Percentiles rank a stretch among this genome's conserved stretches.
phyloP scores from a whole-genome alignment of 225 moss, liverwort and hornwort genomes.

The Pseudoscleropodium purum region DNA sequence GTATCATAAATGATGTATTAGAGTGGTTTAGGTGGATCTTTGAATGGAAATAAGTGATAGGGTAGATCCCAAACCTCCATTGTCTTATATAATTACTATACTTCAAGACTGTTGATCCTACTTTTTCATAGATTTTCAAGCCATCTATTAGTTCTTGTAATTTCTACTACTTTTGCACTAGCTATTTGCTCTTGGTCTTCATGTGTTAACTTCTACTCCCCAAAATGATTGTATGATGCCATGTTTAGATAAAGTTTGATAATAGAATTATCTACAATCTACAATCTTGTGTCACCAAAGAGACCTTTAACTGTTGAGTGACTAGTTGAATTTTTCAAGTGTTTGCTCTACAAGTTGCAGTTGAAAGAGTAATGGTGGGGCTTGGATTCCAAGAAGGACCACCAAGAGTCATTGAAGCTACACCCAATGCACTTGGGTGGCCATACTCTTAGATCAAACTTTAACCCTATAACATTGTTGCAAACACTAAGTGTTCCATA shows the following conservation, averaged over 20 bases:
- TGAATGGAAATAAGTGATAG: too few species aligned
- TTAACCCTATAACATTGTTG: too few species aligned
- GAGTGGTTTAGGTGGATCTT: too few species aligned
- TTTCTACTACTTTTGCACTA: fast-evolving
- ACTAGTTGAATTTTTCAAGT: fast-evolving
- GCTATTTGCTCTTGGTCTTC: background rate
- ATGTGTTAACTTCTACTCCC: background rate
- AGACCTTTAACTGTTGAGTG: background rate
- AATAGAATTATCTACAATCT: fast-evolving
- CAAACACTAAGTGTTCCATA: too few species aligned
- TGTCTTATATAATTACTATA: fast-evolving
- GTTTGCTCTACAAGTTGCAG: fast-evolving
- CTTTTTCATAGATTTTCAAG: fast-evolving
- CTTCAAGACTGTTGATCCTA: background rate
- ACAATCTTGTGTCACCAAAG: fast-evolving
- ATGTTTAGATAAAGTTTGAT: fast-evolving
- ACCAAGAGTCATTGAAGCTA: fast-evolving
- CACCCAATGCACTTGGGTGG: fast-evolving
- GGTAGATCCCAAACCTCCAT: background rate
- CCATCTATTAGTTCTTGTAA: background rate
- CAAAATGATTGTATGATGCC: fast-evolving
- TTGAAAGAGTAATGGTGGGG: background rate
- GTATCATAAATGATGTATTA: fast-evolving
- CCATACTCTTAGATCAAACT: background rate
- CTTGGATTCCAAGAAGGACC: fast-evolving